A percentile compares a stretch with the other conserved stretches of the same genome.
phyloP scores from a whole-genome alignment of 768 basidiomycete species.

The Psilocybe cubensis region DNA sequence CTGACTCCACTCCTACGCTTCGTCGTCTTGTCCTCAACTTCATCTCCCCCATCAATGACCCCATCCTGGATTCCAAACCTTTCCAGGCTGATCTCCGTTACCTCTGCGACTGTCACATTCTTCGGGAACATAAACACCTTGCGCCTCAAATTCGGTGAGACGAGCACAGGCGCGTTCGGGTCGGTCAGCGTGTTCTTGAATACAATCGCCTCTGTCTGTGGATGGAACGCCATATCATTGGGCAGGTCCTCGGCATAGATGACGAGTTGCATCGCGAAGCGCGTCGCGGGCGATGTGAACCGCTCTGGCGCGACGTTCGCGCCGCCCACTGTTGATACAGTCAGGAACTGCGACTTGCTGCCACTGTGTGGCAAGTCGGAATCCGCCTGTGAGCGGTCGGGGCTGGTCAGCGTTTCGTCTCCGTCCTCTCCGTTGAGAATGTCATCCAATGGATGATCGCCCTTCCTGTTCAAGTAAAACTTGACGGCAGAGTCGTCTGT shows the following conservation, averaged over 20 bases:
- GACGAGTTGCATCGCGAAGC: conserved; percentile 85
- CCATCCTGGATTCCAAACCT: conserved; percentile 94
- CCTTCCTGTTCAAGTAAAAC: conserved; percentile 85
- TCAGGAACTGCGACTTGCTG: conserved; percentile 41
- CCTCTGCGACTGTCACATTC: conserved; percentile 95
- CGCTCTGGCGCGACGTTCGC: conserved; percentile 65
- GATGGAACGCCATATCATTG: conserved; percentile 94
- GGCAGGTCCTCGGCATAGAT: conserved; percentile 93
- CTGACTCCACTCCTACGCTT: conserved; percentile 79
- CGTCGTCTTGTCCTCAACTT: conserved; percentile 89
- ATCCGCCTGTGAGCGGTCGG: conserved; percentile 32
- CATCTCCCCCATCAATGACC: conserved; percentile 98
- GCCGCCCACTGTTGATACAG: conserved; percentile 40
- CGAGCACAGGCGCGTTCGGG: conserved; percentile 45
- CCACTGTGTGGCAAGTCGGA: conserved; percentile 25
- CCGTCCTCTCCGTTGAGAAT: conserved; percentile 42
- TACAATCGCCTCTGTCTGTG: conserved; percentile 91
- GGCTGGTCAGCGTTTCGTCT: conserved; percentile 45
- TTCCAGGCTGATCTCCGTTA: conserved; percentile 90
- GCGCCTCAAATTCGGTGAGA: conserved; percentile 64
- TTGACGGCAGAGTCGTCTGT: conserved; percentile 97
- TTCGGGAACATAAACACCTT: conserved; percentile 93
- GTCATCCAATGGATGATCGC: conserved; percentile 40
- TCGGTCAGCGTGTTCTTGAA: conserved; percentile 76
- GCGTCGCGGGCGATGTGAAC: conserved; percentile 80